A percentile compares a stretch with the other conserved stretches of the same genome.
phyloP scores from a whole-genome alignment of 2,329 filamentous ascomycete genomes.

The Monosporascus sp. region DNA sequence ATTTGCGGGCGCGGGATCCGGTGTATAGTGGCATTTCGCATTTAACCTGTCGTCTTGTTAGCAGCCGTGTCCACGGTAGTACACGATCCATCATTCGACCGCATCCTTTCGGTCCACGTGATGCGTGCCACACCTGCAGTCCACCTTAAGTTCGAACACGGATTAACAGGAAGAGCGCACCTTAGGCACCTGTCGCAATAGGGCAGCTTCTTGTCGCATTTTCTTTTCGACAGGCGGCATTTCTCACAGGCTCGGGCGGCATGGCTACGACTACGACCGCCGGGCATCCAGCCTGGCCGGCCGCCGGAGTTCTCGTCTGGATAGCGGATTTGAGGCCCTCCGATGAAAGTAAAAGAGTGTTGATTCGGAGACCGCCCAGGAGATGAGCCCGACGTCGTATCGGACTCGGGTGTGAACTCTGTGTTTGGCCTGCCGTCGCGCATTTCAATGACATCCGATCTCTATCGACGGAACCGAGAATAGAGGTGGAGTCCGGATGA shows the following conservation, averaged over 20 bases:
- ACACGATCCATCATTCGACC: too few relatives aligned
- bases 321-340: conserved; percentile 4
- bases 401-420: conserved; percentile 18
- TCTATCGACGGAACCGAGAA: conserved; percentile 8
- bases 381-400: conserved; percentile 19
- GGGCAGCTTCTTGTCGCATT: conserved; percentile 29
- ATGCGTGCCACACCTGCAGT: conserved; percentile 3
- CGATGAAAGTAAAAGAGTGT: conserved; percentile 7
- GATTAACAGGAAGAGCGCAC: conserved; percentile 11
- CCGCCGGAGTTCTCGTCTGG: conserved; percentile 5
- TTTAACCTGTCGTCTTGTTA: conserved; percentile 18
- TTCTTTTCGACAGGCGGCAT: conserved; percentile 27
- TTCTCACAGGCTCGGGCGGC: conserved; percentile 29
- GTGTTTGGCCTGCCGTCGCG: background rate
- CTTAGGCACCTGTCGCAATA: conserved; percentile 27
- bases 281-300: conserved; percentile 2
- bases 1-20: conserved; percentile 20
- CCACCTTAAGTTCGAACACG: background rate
- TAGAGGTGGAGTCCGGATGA: background rate
- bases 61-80: background rate
- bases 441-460: background rate
- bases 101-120: conserved; percentile 2
- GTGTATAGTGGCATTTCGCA: conserved; percentile 28
- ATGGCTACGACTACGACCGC: conserved; percentile 2
- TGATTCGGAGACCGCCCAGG: conserved; percentile 19